phyloP scores from a whole-genome alignment of 441 rosid genomes.

The Gossypium davidsonii region DNA sequence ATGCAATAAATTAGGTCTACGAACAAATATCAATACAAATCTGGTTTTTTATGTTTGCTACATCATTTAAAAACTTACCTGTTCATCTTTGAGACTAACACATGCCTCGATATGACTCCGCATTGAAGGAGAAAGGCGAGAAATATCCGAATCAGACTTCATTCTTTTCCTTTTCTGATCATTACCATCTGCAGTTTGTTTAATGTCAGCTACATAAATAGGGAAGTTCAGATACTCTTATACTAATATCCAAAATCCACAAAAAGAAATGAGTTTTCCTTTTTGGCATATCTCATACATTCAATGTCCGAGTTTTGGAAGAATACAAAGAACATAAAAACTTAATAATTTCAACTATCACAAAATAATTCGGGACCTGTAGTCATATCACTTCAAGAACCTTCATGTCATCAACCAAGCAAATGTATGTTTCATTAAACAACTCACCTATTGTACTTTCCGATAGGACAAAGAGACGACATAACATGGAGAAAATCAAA shows the following conservation, averaged over 20 bases:
- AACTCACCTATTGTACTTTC: neutral
- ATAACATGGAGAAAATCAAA: neutral
- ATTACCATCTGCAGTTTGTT: constrained; percentile 62
- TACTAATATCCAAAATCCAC: neutral
- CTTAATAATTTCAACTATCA: neutral
- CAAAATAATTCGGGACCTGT: neutral
- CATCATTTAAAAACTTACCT: constrained; percentile 40
- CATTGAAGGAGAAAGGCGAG: constrained; percentile 57
- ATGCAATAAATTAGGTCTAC: neutral
- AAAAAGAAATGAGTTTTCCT: neutral
- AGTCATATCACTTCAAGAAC: neutral
- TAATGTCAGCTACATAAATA: constrained; percentile 19
- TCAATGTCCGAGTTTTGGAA: neutral
- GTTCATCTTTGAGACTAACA: constrained; percentile 77
- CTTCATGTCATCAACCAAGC: neutral
- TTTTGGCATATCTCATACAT: neutral
- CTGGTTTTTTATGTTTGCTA: neutral
- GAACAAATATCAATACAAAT: neutral
- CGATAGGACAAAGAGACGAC: neutral
- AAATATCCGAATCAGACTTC: constrained; percentile 68
- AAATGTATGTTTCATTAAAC: neutral
- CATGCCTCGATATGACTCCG: constrained; percentile 70
- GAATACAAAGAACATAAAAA: neutral
- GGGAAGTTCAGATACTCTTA: neutral
- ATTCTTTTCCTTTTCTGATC: constrained; percentile 80